Base-by-base conservation (phyloP, 495 filamentous ascomycete genomes). In the Cercophora samala region DNA sequence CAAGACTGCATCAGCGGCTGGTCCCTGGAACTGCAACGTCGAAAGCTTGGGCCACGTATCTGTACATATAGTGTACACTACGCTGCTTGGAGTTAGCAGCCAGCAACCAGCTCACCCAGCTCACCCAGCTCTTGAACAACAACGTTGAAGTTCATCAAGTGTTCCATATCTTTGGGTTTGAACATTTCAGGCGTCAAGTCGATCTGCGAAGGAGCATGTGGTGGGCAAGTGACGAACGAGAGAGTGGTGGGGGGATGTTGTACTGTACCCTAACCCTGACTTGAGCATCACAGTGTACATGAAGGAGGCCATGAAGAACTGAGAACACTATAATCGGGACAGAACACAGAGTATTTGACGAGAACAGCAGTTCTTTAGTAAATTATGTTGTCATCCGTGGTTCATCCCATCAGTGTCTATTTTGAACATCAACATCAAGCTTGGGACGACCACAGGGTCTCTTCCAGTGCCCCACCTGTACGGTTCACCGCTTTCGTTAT, bases 401-500 rank as follows among this genome's bases (percentile, higher is more conserved):
- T 29, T 29, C 26, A 29, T 29, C 26, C 26, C 3, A 29, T 29
- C n/a, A n/a, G n/a, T n/a, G n/a, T n/a, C n/a, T 29, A 29, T 46
- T 9, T 46, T 17, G 8, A 46, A 46, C 22, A 13, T 56, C 58
- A 26, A 46, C 13, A 9, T 46, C 37, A 18, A 46, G 6, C 1
- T 13, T 46, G 37, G 37, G 37, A 46, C 13, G 37, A 9, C 11
- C 23, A n/a, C 58, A 29, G n/a, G 58, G 26, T 29, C 26, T 29
- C 17, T 21, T 25, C 23, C 22, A 23, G 9, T 17, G 26, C 58
- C 58, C 17, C 63, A 21, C 64, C 53, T 32, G 6, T 26, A 18
- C 61, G 66, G 54, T 37, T 19, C 66, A 73, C 71, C 71, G 72
- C 69, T 63, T 58, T 69, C 18, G 61, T 75, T 76, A 76, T 76